Base-by-base conservation (phyloP, 305 asterid species). In the Rubia balearica region DNA sequence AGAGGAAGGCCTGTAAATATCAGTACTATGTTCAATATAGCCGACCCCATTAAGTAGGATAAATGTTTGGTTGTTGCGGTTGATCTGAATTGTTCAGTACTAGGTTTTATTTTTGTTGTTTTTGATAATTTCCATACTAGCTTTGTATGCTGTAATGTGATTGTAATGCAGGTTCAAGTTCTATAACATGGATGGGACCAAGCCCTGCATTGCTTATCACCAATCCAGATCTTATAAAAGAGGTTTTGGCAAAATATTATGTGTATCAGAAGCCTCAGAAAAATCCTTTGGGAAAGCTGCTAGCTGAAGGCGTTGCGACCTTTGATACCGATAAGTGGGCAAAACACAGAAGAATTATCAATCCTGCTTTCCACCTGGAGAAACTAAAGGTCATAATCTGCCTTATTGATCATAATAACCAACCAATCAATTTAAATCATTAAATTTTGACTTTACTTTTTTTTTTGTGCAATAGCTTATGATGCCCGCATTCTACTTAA, bases 331-430 rank as follows among this genome's bases (percentile, higher is more conserved):
- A 86, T 21, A 80, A 75, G 62, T 88, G 90, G 95, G 80, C 83
- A 3, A 86, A 83, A 62, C 92, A 85, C 61, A 72, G 87, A 40
- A 83, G 68, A 70, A 67, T 81, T 8, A 62, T 88, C 57, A 88
- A 83, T 65, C 86, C 88, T 48, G 87, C 89, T 69, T 88, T 88
- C 75, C 89, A 86, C 42, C 46, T 71, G 1, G 90, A 83, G 53
- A 88, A 81, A 59, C 11, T 88, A 7, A 85, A 84, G 89, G 90
- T 84, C 67, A 69, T 8, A 59, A 59, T 24, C 61, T 16, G 30
- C 27, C 3, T 55, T 64, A 8, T 17, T 11, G 42, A 8, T 64
- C 21, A 21, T 9, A 43, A 19, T 33, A 21, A 7, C 27, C 27
- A 5, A 5, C 0, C 41, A 0, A 11, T 61, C 8, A 61, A 61